Evolutionary conservation across 495 filamentous ascomycete genomes (phyloP), one percentile per base, ranked within the genome.

Genomic region (Aspergillus kassunensis): DNA sequence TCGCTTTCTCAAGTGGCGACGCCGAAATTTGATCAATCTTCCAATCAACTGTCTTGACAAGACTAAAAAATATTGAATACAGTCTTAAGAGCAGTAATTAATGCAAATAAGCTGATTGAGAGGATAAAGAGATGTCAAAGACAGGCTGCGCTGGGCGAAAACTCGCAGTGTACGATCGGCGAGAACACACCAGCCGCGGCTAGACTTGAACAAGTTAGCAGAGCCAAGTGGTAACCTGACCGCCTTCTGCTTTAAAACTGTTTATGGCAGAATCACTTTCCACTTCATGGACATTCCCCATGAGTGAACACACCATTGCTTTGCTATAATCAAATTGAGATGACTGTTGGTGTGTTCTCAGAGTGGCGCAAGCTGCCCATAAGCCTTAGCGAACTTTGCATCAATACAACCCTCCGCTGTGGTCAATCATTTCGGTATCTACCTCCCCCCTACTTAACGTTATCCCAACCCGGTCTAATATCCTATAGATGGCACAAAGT

Each of bases 391-490:
- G 91, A 97, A 64, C 80, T 97, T 24, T 95, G 89, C 55, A 87
- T 97, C 49, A 87, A 95, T 60, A 97, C 91, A 0, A 95, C 90
- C 0, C 73, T 97, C 13, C 84, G 90, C 44, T 96, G 90, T 64
- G 91, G 91, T 16, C 91, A 97, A 62, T 91, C 90, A 2, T 97
- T 96, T 63, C 77, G 84, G 83, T 86, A 61, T 31, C 11, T 27
- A 30, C 33, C 4, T 4, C 19, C 5, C 21, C 25, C 23, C 36
- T 3, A 20, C 12, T 40, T 15, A n/a, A n/a, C n/a, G n/a, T n/a
- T n/a, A 21, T 11, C 13, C 21, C n/a, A n/a, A n/a, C n/a, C 16
- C 10, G 18, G 30, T 3, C 31, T 40, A 37, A 30, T 18, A 24
- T 16, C 12, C 10, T 27, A 4, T 29, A 50, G 93, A 74, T 98